Base-by-base conservation (phyloP, 495 filamentous ascomycete species). In the Daldinia grandis region DNA sequence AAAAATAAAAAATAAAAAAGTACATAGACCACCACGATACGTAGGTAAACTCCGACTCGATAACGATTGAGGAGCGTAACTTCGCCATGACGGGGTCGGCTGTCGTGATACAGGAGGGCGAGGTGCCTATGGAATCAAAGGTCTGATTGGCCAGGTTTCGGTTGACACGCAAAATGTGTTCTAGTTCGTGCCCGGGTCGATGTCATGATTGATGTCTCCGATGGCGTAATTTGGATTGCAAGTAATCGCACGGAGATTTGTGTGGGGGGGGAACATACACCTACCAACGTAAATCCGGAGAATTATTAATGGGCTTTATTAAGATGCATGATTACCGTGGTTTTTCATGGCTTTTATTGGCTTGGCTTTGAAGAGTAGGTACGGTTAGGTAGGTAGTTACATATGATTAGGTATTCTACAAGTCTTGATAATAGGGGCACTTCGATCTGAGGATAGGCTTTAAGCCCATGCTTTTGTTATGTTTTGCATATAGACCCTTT, bases 201-300 rank as follows among this genome's bases (percentile, higher is more conserved):
- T 77, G 4, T 78, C 83, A 67, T 89, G 87, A 37, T 79, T 75
- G 12, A 83, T 74, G 70, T 88, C 87, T 21, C 85, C 87, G 62
- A 93, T 88, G 19, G 87, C 76, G 74, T 88, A 95, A 61, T 93
- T 92, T 12, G 84, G 80, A 12, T 76, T 69, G 30, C 91, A 55
- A 28, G 37, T 17, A 31, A 63, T 49, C 28, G 27, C 24, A 50
- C 24, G 54, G 59, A 40, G 14, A 61, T n/a, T 40, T 19, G 54
- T 50, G 67, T 47, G 56, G 61, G 57, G 56, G 61, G 57, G 68
- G 65, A 24, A 30, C 33, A 35, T 35, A 30, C 40, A 30, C 40
- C 25, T 37, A 51, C 25, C 27, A 47, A 33, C 53, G 28, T 24
- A 24, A 38, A 21, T 21, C 25, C 37, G 15, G 1, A 47, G 19